These are phyloP conservation scores for Thalassiosira profunda DNA, from an alignment of 108 stramenopile genomes.

Conservation along the genomic window DNA sequence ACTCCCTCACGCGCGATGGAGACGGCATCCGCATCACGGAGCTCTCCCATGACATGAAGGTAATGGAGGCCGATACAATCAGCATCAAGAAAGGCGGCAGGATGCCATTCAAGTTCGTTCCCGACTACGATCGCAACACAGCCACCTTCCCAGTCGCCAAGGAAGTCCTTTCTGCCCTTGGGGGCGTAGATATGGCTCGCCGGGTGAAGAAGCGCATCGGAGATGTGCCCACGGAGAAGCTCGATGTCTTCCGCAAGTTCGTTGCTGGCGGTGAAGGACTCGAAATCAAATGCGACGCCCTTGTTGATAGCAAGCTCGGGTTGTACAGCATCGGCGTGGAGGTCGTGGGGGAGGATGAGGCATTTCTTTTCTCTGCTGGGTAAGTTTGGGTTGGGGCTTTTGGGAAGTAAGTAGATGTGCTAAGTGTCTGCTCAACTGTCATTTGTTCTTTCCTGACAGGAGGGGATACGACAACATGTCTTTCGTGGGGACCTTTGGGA, in stretches of 20 bases:
- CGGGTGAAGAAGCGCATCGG: not conserved
- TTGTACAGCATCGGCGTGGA: not conserved
- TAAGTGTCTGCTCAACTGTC: not conserved
- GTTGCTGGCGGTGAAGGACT: not conserved
- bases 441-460: too few relatives aligned
- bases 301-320: not conserved
- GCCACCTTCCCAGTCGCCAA: not conserved
- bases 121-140: not conserved
- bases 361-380: not conserved
- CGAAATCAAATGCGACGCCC: not conserved
- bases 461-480: not conserved
- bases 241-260: not conserved
- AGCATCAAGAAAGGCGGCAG: too few relatives aligned
- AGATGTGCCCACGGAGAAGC: not conserved
- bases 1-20: too few relatives aligned
- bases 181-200: not conserved
- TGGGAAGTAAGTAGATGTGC: not conserved
- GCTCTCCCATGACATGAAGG: too few relatives aligned
- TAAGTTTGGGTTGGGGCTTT: not conserved
- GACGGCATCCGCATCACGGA: too few relatives aligned
- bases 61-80: too few relatives aligned
- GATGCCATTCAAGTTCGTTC: too few relatives aligned
- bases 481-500: not conserved
- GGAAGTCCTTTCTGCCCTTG: too few relatives aligned
- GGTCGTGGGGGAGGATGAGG: not conserved